Conservation (phyloP, 176 grass and related monocot species). For the Oropetium thomaeum region DNA sequence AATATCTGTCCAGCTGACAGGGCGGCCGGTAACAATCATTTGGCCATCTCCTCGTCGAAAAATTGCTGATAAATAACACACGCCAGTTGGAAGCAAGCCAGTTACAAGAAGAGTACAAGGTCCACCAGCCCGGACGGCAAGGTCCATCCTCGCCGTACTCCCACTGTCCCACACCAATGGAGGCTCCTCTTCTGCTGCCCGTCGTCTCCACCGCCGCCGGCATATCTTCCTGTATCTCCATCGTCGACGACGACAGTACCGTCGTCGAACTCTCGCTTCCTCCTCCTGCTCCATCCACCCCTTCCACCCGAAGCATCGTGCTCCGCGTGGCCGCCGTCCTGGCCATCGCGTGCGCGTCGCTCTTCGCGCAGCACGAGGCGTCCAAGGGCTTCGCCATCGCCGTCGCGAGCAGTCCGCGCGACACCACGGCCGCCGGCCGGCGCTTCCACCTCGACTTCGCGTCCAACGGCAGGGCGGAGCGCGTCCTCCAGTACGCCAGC, state of each 20-base stretch:
- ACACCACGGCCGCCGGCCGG: background rate
- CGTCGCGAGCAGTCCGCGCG: background rate
- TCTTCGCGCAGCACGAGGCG: constrained; percentile 54
- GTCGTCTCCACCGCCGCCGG: background rate
- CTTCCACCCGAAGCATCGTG: constrained; percentile 31
- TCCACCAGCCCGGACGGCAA: too few relatives aligned
- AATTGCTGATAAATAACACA: constrained; percentile 31
- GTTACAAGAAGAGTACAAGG: too few relatives aligned
- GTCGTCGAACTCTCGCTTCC: background rate
- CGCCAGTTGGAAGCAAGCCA: background rate
- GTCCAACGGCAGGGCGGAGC: constrained; percentile 66
- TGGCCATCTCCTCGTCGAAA: background rate
- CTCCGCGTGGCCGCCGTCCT: constrained; percentile 39
- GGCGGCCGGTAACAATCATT: background rate
- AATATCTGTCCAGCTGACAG: background rate
- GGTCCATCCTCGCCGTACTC: too few relatives aligned
- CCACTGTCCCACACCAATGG: constrained; percentile 31
- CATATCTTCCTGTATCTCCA: background rate
- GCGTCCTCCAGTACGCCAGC: constrained; percentile 45
- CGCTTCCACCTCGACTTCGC: constrained; percentile 70
- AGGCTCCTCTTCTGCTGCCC: constrained; percentile 57
- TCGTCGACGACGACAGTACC: background rate
- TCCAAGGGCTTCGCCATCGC: constrained; percentile 52
- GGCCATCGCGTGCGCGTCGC: constrained; percentile 39
- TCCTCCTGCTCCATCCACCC: background rate